These are phyloP conservation scores for Calonectria naviculata DNA, from an alignment of 2,329 filamentous ascomycete genomes.

Conservation along the genomic window DNA sequence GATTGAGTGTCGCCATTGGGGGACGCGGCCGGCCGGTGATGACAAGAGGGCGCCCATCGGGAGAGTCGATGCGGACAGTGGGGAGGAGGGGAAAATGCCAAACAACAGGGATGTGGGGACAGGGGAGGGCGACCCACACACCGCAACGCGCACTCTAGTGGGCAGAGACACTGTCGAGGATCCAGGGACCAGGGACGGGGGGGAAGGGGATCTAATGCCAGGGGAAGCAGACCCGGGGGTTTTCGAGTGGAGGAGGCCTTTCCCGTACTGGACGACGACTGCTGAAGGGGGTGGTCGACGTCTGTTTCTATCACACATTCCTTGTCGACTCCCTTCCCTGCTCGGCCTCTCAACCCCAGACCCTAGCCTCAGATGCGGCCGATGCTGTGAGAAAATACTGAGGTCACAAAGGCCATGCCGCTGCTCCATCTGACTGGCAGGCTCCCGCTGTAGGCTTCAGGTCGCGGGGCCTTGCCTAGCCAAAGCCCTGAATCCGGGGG, in stretches of 20 bases:
- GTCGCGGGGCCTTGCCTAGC: conserved; percentile 23
- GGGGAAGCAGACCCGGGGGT: conserved; percentile 36
- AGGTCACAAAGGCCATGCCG: conserved; percentile 21
- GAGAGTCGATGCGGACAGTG: conserved; percentile 21
- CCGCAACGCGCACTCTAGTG: conserved; percentile 18
- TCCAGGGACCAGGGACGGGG: conserved; percentile 25
- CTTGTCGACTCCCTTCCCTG: conserved; percentile 6
- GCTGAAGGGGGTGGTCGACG: conserved; percentile 23
- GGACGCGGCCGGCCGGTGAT: conserved; percentile 29
- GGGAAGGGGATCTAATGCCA: conserved; percentile 31
- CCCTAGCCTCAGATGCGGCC: conserved; percentile 23
- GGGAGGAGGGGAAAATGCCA: conserved; percentile 28
- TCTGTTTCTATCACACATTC: conserved; percentile 27
- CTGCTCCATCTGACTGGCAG: conserved; percentile 18
- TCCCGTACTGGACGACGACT: conserved; percentile 8
- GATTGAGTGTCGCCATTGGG: conserved; percentile 34
- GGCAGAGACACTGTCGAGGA: conserved; percentile 7
- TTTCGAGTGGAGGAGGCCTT: conserved; percentile 32
- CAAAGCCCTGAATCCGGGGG: conserved; percentile 17
- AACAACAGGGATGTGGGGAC: conserved; percentile 27
- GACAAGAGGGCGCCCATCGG: conserved; percentile 37
- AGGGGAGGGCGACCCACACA: conserved; percentile 34
- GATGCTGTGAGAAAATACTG: conserved; percentile 12
- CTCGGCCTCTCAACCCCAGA: conserved; percentile 25
- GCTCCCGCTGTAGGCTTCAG: conserved; percentile 28